phyloP scores from a whole-genome alignment of 805 yeast genomes.

The Metschnikowia henanensis region DNA sequence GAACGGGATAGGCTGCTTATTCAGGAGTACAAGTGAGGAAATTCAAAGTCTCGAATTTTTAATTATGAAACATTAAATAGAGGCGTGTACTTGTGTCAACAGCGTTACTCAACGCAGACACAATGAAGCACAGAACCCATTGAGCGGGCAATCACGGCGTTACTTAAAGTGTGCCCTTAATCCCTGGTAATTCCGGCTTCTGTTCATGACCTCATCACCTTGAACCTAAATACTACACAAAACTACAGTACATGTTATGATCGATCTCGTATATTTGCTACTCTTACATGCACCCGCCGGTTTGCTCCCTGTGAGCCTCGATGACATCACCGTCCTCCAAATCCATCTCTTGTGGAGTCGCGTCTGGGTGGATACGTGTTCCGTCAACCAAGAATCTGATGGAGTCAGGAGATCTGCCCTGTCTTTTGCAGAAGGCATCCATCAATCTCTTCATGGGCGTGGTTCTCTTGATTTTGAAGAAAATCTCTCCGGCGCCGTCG shows the following conservation, averaged over 20 bases:
- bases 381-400: slow-evolving; percentile 94
- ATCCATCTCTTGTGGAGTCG: slow-evolving; percentile 91
- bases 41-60: too few species aligned
- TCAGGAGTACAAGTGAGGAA: too few species aligned
- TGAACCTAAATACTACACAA: not conserved
- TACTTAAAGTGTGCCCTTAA: too few species aligned
- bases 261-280: slow-evolving; percentile 4
- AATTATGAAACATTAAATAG: too few species aligned
- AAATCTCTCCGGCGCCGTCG: slow-evolving; percentile 91
- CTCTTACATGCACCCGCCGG: slow-evolving; percentile 50
- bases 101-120: too few species aligned
- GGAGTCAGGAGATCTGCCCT: slow-evolving; percentile 81
- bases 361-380: slow-evolving; percentile 80
- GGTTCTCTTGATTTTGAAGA: slow-evolving; percentile 89
- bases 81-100: too few species aligned
- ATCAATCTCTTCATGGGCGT: slow-evolving; percentile 92
- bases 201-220: too few species aligned
- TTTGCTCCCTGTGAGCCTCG: slow-evolving; percentile 97
- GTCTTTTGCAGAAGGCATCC: slow-evolving; percentile 98
- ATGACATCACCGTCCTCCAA: slow-evolving; percentile 95
- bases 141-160: too few species aligned
- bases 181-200: too few species aligned
- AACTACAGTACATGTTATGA: not conserved
- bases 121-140: too few species aligned
- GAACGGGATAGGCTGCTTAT: too few species aligned